Percentiles rank a stretch among this genome's conserved stretches.
Conservation (phyloP, 345 rosid species). For the Brassica carinata region DNA sequence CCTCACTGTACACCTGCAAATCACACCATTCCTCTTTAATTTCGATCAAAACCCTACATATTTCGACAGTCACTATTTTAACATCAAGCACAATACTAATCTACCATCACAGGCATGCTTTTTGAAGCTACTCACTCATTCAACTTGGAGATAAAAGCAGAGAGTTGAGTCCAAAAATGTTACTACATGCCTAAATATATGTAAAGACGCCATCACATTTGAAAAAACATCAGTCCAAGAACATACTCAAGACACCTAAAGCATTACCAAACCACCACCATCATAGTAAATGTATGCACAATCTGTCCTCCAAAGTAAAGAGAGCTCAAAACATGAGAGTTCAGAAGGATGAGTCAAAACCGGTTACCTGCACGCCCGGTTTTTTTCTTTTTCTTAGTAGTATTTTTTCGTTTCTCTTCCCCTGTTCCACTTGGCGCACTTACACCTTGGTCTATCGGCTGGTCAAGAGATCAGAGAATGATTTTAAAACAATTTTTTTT, state of each 20-base stretch:
- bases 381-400: constrained; percentile 44
- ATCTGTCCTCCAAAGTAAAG: neutral
- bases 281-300: neutral
- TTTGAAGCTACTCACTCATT: neutral
- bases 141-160: no score
- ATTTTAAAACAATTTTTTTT: constrained; percentile 7
- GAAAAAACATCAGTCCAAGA: neutral
- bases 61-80: neutral
- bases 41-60: constrained; percentile 14
- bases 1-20: constrained; percentile 45
- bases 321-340: constrained; percentile 15
- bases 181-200: neutral
- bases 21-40: constrained; percentile 3
- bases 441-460: constrained; percentile 39
- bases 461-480: constrained; percentile 38
- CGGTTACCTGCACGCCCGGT: constrained; percentile 47
- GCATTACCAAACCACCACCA: neutral
- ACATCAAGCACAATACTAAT: neutral
- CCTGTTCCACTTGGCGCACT: constrained; percentile 38
- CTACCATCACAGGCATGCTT: neutral
- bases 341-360: constrained; percentile 17
- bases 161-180: neutral
- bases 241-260: constrained; percentile 1
- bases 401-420: constrained; percentile 42
- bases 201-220: neutral